These are phyloP conservation scores for Claviceps maximensis DNA, from an alignment of 2,329 filamentous ascomycete genomes.

Conservation along the genomic window DNA sequence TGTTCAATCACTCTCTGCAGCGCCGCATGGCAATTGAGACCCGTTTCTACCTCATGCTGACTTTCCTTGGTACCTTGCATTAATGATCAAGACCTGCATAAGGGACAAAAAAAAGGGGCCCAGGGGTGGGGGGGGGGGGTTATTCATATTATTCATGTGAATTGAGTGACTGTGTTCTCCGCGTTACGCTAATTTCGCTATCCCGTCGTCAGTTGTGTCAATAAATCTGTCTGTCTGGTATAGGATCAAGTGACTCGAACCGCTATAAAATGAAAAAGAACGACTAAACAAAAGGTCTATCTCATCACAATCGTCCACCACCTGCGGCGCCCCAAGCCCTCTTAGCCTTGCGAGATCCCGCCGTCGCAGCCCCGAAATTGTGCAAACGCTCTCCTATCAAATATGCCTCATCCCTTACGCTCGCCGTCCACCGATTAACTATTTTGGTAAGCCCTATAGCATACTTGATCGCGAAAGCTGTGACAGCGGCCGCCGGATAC, in stretches of 20 bases:
- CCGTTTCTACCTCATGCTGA: neutral
- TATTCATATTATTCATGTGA: no score
- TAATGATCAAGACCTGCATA: neutral
- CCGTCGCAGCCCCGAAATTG: conserved; percentile 58
- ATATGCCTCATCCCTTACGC: conserved; percentile 89
- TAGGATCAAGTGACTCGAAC: no score
- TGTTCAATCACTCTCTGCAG: no score
- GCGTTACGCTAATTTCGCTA: no score
- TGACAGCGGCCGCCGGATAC: conserved; percentile 53
- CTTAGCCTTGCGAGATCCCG: conserved; percentile 21
- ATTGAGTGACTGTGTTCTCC: no score
- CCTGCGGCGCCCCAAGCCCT: conserved; percentile 25
- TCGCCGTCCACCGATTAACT: conserved; percentile 62
- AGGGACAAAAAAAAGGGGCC: neutral
- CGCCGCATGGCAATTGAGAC: neutral
- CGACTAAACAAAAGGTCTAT: neutral
- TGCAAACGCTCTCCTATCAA: conserved; percentile 88
- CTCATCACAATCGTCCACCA: conserved; percentile 7
- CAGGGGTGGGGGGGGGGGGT: no score
- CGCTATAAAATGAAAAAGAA: neutral
- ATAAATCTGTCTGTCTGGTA: no score
- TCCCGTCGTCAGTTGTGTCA: no score
- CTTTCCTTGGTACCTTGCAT: neutral
- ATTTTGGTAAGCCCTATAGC: conserved; percentile 42
- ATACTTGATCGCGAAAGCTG: conserved; percentile 30